Percentiles rank a stretch among this genome's conserved stretches.
Evolutionary conservation across 768 basidiomycete genomes (phyloP).

Genomic region (Trichaptum fuscoviolaceum): DNA sequence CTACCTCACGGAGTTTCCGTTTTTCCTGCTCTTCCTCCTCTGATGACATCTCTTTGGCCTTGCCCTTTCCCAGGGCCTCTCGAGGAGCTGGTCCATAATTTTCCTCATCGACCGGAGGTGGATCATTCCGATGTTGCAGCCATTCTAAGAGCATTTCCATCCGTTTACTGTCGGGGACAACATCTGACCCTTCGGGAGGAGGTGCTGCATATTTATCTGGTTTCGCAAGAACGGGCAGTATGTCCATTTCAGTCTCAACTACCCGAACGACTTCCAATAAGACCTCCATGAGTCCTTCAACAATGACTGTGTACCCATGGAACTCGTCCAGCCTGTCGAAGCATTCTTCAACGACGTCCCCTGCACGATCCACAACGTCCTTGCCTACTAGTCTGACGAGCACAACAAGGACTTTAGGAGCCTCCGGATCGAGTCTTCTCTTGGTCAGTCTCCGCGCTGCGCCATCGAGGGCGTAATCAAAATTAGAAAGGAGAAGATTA

Average conservation of each 20-base stretch:
- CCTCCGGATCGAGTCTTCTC: constrained; percentile 79
- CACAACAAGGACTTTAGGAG: constrained; percentile 81
- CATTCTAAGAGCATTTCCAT: constrained; percentile 59
- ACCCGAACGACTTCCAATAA: constrained; percentile 79
- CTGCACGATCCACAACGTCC: constrained; percentile 83
- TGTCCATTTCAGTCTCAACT: constrained; percentile 52
- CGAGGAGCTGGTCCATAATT: constrained; percentile 59
- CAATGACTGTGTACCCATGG: constrained; percentile 85
- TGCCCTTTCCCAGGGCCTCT: constrained; percentile 46
- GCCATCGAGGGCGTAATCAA: constrained; percentile 92
- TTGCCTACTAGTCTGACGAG: constrained; percentile 84
- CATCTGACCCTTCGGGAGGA: constrained; percentile 7
- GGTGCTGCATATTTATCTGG: constrained; percentile 12
- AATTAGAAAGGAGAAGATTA: constrained; percentile 88
- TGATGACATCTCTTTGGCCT: constrained; percentile 20
- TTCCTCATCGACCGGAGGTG: constrained; percentile 30
- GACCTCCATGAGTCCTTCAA: constrained; percentile 85
- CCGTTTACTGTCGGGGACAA: constrained; percentile 26
- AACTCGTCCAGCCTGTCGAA: constrained; percentile 95
- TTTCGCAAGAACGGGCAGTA: constrained; percentile 15
- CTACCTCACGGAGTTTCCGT: constrained; percentile 6
- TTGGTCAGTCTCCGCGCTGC: constrained; percentile 79
- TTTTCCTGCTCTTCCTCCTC: constrained; percentile 20
- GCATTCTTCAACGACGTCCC: constrained; percentile 95
- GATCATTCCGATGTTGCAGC: constrained; percentile 45